Evolutionary conservation across 2,329 filamentous ascomycete genomes (phyloP), one percentile per base, ranked within the genome.

Genomic region (Cytospora mali): DNA sequence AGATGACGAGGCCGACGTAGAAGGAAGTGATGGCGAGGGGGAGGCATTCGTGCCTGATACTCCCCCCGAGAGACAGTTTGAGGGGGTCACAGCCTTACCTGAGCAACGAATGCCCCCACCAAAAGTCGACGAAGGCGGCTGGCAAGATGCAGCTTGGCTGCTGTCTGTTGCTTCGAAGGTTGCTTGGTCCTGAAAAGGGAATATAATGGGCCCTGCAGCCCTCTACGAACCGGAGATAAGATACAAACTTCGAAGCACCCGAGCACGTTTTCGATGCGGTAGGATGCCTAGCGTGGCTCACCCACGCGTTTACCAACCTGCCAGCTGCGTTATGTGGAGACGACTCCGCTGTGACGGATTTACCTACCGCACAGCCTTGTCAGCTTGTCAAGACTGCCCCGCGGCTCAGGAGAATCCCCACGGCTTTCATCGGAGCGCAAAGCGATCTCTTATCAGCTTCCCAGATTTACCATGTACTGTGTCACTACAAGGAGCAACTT

Each of bases 131-230:
- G 81, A 84, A 50, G 85, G 84, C 18, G 82, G 82, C 10, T 89
- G 87, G 87, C 81, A 84, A 62, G 88, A 90, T 73, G 87, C 86
- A 28, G 86, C 86, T 18, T 90, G 87, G 88, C 73, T 90, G 53
- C 74, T 90, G 61, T 87, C 81, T 66, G 85, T 90, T 66, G 87
- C 86, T 13, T 81, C 82, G 28, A 87, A 85, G 69, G 83, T 88
- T 13, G 63, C 63, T 16, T 65, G 63, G 63, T 63, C 63, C 28
- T 65, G 46, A 58, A 29, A 14, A 29, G n/a, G 21, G 50, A 23
- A 54, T 52, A 25, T 23, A 28, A 46, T 18, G 42, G 27, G 2
- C n/a, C 53, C 42, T 52, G 49, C 58, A 55, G 35, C 13, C 4
- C 27, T 51, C 21, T 23, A 14, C 35, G 18, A 29, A 21, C 29